Base-by-base conservation (phyloP, 345 rosid species). In the Salix udensis region DNA sequence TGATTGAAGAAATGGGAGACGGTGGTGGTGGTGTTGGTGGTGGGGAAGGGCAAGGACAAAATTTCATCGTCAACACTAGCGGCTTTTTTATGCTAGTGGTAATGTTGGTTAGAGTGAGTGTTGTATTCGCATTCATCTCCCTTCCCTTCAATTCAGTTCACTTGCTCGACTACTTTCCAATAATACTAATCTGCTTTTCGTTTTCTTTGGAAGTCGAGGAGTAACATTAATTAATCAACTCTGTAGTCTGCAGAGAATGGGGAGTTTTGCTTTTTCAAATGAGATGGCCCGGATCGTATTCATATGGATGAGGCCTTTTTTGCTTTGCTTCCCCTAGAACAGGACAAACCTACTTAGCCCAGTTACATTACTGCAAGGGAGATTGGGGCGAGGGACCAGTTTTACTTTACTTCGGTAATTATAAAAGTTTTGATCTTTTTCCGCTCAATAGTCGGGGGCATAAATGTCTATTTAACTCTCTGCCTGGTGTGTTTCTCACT, bases 231-330 rank as follows among this genome's bases (percentile, higher is more conserved):
- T 46, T 46, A 3, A 46, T 46, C 50, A 46, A 46, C 50, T 11
- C 50, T 14, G 16, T 46, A 46, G 26, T 46, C 50, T 46, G 16
- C 4, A 13, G 26, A n/a, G 64, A 23, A 23, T 23, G 64, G 11
- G n/a, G 4, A 3, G 26, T n/a, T n/a, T n/a, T 8, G n/a, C 5
- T 14, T 46, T 46, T 14, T 12, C 16, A 46, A 18, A 46, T 46
- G 50, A 58, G 64, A 9, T 23, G 24, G 62, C 62, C 60, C 24
- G 21, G 8, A 6, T 21, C 60, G 7, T 21, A 53, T 53, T 50
- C 10, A 53, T 21, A 53, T 74, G 85, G 79, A 78, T 39, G 42
- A 18, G 52, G 46, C 60, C 60, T 53, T 6, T 53, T 53, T 53
- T 19, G 9, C 58, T 52, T 52, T 7, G 58, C 58, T 52, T 19